Conservation (phyloP, 768 basidiomycete genomes). For the Heimioporus sp. region DNA sequence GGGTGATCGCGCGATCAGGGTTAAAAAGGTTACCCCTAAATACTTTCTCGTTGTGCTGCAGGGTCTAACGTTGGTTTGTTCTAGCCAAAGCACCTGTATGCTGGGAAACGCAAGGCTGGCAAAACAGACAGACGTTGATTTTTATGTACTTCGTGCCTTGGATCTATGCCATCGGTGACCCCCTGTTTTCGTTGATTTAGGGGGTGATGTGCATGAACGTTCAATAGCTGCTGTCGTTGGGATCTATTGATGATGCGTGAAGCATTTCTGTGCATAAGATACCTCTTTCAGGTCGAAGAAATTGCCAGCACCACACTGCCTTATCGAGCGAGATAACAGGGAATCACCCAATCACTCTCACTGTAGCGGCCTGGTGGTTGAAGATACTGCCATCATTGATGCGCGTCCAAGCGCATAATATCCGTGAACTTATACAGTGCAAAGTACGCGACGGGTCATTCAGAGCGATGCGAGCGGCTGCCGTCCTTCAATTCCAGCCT, state of each 20-base stretch:
- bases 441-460: not conserved
- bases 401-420: not conserved
- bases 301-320: not conserved
- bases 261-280: not conserved
- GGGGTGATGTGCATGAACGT: not conserved
- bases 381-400: not conserved
- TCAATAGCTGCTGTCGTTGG: not conserved
- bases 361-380: not conserved
- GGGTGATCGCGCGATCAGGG: slow-evolving; percentile 75
- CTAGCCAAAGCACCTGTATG: slow-evolving; percentile 83
- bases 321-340: not conserved
- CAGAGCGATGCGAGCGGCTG: not conserved
- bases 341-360: not conserved
- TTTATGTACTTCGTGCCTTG: not conserved
- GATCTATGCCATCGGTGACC: slow-evolving; percentile 4
- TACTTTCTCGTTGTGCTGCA: not conserved
- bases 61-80: slow-evolving; percentile 8
- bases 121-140: slow-evolving; percentile 75
- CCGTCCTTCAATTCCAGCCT: too few relatives aligned
- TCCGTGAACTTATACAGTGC: not conserved
- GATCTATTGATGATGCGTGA: too few relatives aligned
- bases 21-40: slow-evolving; percentile 67
- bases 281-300: not conserved
- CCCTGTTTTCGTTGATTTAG: not conserved
- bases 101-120: slow-evolving; percentile 82